These are phyloP conservation scores for Chionographis japonica DNA, from an alignment of 106 monocot genomes.

Conservation along the genomic window DNA sequence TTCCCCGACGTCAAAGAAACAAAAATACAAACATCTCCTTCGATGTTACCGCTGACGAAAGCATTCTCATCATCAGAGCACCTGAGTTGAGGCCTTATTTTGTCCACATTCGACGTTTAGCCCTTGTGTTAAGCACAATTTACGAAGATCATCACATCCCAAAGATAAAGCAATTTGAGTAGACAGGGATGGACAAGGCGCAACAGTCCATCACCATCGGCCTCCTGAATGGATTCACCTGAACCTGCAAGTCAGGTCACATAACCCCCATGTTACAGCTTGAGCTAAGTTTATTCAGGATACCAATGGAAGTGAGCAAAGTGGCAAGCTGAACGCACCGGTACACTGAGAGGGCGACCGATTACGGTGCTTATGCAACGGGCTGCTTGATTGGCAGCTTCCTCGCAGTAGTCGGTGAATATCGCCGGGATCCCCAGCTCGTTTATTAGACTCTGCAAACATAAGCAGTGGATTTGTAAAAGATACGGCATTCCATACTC, in stretches of 20 bases:
- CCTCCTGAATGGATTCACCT: slow-evolving; percentile 93
- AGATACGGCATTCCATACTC: background rate
- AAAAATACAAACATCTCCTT: too few relatives aligned
- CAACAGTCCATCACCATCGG: slow-evolving; percentile 66
- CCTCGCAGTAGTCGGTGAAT: slow-evolving; percentile 94
- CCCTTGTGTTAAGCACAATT: too few relatives aligned
- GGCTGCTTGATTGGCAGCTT: slow-evolving; percentile 79
- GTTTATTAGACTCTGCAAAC: slow-evolving; percentile 58
- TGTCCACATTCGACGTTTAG: too few relatives aligned
- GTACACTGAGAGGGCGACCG: slow-evolving; percentile 31
- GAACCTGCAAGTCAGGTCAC: slow-evolving; percentile 46
- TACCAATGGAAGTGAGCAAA: background rate
- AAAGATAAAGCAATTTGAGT: slow-evolving; percentile 94
- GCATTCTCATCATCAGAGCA: too few relatives aligned
- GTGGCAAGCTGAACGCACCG: slow-evolving; percentile 30
- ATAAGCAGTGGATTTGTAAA: background rate
- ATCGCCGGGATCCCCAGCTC: slow-evolving; percentile 60
- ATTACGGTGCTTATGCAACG: slow-evolving; percentile 53
- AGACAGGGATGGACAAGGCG: slow-evolving; percentile 77
- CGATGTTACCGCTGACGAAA: too few relatives aligned
- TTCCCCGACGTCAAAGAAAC: too few relatives aligned
- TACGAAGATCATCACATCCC: slow-evolving; percentile 42
- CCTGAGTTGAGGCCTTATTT: too few relatives aligned
- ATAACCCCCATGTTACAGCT: background rate
- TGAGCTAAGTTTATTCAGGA: background rate